A percentile compares a stretch with the other conserved stretches of the same genome.
These are phyloP conservation scores for Pulveroboletus sp. DNA, from an alignment of 768 basidiomycete species.

Conservation along the genomic window DNA sequence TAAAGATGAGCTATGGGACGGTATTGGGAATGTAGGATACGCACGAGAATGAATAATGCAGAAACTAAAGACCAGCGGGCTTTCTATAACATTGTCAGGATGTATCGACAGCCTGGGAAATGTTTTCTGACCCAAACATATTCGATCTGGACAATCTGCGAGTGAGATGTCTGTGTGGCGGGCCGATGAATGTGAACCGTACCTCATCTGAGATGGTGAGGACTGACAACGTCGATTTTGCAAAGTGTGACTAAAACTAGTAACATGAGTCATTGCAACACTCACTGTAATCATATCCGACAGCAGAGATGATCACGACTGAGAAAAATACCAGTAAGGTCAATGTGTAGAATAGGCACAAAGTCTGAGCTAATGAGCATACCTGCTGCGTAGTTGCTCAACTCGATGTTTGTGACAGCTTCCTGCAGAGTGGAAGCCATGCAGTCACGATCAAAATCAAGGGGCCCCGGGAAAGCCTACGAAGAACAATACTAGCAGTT, in stretches of 20 bases:
- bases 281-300: slow-evolving; percentile 2
- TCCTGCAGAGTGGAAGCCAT: too few species aligned
- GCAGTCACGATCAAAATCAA: too few species aligned
- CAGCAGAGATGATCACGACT: not conserved
- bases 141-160: not conserved
- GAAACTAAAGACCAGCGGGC: not conserved
- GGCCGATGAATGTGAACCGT: not conserved
- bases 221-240: not conserved
- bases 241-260: not conserved
- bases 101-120: not conserved
- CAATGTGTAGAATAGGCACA: too few species aligned
- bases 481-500: too few species aligned
- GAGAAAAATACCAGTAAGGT: too few species aligned
- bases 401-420: too few species aligned
- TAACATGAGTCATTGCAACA: not conserved
- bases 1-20: not conserved
- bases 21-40: not conserved
- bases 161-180: not conserved
- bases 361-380: too few species aligned
- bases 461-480: too few species aligned
- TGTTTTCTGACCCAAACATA: not conserved
- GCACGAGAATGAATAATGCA: not conserved
- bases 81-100: not conserved
- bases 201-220: slow-evolving; percentile 2
- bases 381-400: too few species aligned